Base-by-base conservation (phyloP, 306 rosid genomes). In the Purshia tridentata region DNA sequence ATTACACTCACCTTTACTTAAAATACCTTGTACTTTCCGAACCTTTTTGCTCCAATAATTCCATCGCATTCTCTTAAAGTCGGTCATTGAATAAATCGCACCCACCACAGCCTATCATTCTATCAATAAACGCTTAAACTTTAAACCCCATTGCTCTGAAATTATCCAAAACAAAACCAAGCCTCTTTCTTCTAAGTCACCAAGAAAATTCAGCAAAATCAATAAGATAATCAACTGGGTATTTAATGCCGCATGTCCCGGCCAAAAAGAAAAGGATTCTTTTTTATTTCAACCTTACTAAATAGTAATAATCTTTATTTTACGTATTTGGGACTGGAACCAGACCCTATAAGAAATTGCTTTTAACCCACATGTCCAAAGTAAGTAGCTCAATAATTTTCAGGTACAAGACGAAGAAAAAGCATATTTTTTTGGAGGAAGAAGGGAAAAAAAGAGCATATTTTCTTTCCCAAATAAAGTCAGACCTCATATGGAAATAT, bases 11-110 rank as follows among this genome's bases (percentile, higher is more conserved):
- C 20, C 44, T 61, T 39, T 61, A 15, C 66, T 13, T n/a, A 14
- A 9, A 61, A 44, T 50, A 77, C 64, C 47, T 13, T 53, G 72
- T 73, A 69, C 52, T 65, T 55, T 62, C 60, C 50, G 37, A 50
- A 76, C 62, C 66, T 65, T 65, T 78, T 58, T 53, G 42, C 72
- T 72, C 72, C 82, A 79, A 70, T 80, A 76, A 83, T 63, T 70
- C 54, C 55, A 66, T 53, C 55, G 48, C 72, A 65, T 77, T 66
- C 76, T 23, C 82, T 4, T 58, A 60, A 75, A 84, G 73, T 67
- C 70, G 48, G 83, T 55, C 78, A 67, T 60, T 76, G 73, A 84
- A 84, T 67, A 51, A 74, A 80, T 76, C 80, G 86, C 82, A 75
- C 76, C 84, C 74, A 70, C 77, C 77, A 63, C 63, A 59, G 71